A percentile compares a stretch with the other conserved stretches of the same genome.
Evolutionary conservation across 2,329 filamentous ascomycete species (phyloP).

Genomic region (Epicoccum sorghinum): DNA sequence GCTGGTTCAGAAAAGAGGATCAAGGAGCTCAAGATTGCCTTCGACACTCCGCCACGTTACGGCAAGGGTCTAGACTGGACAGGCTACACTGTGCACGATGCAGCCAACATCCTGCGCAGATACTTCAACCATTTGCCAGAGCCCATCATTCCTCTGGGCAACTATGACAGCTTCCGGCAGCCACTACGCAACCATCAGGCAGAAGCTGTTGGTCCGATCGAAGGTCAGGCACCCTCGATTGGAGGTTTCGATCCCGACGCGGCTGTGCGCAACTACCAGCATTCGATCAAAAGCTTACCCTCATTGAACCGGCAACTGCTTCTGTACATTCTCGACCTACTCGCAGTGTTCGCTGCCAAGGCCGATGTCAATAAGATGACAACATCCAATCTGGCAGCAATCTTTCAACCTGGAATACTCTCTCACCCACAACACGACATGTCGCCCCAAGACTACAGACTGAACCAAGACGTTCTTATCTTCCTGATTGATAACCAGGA

Average conservation of each 20-base stretch:
- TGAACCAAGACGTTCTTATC: slow-evolving; percentile 96
- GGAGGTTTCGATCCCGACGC: slow-evolving; percentile 75
- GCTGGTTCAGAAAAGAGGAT: slow-evolving; percentile 97
- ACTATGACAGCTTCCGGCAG: slow-evolving; percentile 89
- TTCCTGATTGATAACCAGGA: slow-evolving; percentile 99
- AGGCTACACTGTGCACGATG: slow-evolving; percentile 97
- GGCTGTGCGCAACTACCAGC: slow-evolving; percentile 84
- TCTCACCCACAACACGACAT: slow-evolving; percentile 95
- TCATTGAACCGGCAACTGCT: slow-evolving; percentile 92
- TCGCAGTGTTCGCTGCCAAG: slow-evolving; percentile 97
- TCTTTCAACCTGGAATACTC: slow-evolving; percentile 95
- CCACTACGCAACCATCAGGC: slow-evolving; percentile 74
- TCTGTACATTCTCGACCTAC: slow-evolving; percentile 91
- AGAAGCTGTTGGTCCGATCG: slow-evolving; percentile 73
- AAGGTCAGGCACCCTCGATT: slow-evolving; percentile 67
- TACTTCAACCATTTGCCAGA: slow-evolving; percentile 97
- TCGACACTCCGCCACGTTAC: slow-evolving; percentile 87
- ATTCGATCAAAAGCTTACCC: slow-evolving; percentile 88
- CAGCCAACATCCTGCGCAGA: slow-evolving; percentile 90
- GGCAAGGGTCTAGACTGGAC: slow-evolving; percentile 97
- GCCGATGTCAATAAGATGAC: slow-evolving; percentile 97
- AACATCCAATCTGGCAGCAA: slow-evolving; percentile 89
- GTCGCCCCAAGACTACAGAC: slow-evolving; percentile 89
- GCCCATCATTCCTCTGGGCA: slow-evolving; percentile 90
- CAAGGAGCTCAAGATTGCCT: slow-evolving; percentile 90